Conservation (phyloP, 164 flowering plant species). For the Echeveria elegans region DNA sequence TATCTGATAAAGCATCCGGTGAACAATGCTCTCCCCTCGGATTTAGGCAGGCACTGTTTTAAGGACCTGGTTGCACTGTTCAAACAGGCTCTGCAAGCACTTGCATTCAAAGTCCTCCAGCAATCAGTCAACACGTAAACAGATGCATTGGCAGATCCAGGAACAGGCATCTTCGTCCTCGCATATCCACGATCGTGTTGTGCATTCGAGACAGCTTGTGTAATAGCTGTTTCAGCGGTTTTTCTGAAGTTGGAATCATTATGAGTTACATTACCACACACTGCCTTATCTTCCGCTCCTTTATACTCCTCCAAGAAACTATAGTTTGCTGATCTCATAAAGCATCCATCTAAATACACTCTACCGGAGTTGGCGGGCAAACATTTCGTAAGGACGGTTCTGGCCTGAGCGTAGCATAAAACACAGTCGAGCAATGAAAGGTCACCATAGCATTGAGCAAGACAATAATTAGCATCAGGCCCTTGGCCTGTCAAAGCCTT, state of each 20-base stretch:
- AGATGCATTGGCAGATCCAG: constrained; percentile 4
- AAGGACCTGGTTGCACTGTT: constrained; percentile 12
- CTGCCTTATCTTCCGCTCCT: constrained; percentile 3
- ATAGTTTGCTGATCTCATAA: constrained; percentile 12
- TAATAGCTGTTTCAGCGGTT: constrained; percentile 5
- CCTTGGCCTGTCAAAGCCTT: constrained; percentile 4
- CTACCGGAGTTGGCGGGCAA: not conserved
- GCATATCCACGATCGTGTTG: constrained; percentile 11
- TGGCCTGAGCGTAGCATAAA: constrained; percentile 13
- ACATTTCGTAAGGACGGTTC: not conserved
- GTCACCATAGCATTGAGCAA: constrained; percentile 16
- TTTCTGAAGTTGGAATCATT: not conserved
- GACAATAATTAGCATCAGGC: constrained; percentile 11
- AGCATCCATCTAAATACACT: constrained; percentile 11
- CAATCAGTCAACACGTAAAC: constrained; percentile 14
- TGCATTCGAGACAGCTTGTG: constrained; percentile 10
- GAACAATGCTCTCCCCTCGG: constrained; percentile 15
- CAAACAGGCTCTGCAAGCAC: constrained; percentile 15
- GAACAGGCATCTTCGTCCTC: not conserved
- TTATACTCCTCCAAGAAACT: constrained; percentile 12
- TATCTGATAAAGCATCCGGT: constrained; percentile 18
- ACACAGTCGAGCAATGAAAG: constrained; percentile 13
- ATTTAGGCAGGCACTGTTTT: constrained; percentile 8
- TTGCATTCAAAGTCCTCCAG: constrained; percentile 14
- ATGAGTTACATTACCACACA: constrained; percentile 2